Percentiles rank a stretch among this genome's conserved stretches.
Evolutionary conservation across 305 asterid species (phyloP).

Genomic region (Salvia sclarea): DNA sequence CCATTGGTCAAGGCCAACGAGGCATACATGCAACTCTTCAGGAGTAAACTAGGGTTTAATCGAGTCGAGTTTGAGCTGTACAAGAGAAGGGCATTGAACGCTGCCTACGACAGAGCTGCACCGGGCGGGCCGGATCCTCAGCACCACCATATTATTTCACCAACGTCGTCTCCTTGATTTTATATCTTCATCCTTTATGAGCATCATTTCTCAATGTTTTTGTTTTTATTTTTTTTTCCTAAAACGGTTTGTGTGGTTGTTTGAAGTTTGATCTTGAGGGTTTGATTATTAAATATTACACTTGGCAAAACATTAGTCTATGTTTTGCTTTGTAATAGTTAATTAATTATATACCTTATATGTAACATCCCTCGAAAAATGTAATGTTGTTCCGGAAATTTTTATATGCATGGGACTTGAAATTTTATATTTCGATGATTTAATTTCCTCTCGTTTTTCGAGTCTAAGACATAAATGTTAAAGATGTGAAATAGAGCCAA

Average conservation of each 20-base stretch:
- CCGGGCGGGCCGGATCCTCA: conserved; percentile 64
- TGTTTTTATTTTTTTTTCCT: not conserved
- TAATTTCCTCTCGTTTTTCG: not conserved
- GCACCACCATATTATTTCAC: conserved; percentile 41
- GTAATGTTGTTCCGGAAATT: conserved; percentile 3
- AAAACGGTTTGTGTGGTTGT: not conserved
- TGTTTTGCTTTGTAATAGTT: not conserved
- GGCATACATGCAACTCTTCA: conserved; percentile 4
- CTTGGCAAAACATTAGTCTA: not conserved
- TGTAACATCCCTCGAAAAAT: not conserved
- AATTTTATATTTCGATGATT: not conserved
- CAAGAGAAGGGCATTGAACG: conserved; percentile 40
- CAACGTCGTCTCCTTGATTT: conserved; percentile 22
- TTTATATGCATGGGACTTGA: not conserved
- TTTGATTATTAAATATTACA: not conserved
- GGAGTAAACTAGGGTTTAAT: conserved; percentile 34
- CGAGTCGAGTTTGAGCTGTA: conserved; percentile 30
- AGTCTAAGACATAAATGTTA: not conserved
- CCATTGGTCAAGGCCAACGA: not conserved
- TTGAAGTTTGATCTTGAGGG: not conserved
- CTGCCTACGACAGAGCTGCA: conserved; percentile 35
- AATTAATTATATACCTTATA: not conserved
- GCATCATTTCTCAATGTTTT: not conserved
- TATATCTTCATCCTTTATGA: not conserved
- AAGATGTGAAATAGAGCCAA: too few relatives aligned